These are phyloP conservation scores for Pyricularia sp. DNA, from an alignment of 2,329 filamentous ascomycete genomes.

Conservation along the genomic window DNA sequence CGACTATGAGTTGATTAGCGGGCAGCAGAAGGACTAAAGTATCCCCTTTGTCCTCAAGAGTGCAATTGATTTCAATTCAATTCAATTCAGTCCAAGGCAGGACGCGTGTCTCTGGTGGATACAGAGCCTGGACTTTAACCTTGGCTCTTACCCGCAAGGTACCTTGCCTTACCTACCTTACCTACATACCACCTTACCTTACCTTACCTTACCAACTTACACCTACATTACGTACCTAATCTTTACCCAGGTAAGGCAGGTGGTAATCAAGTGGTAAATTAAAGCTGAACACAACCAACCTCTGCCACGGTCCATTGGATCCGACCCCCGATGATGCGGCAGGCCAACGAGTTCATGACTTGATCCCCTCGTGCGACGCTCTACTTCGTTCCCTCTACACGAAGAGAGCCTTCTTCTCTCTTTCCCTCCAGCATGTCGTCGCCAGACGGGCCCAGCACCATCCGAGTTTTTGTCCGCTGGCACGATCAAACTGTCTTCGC, in stretches of 20 bases:
- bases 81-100: neutral
- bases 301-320: neutral
- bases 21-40: neutral
- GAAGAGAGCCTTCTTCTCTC: neutral
- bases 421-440: constrained; percentile 31
- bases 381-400: neutral
- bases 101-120: neutral
- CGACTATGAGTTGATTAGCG: neutral
- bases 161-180: neutral
- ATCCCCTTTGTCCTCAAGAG: neutral
- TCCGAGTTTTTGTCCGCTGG: constrained; percentile 94
- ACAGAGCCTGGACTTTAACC: neutral
- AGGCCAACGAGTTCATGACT: neutral
- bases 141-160: neutral
- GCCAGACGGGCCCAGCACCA: constrained; percentile 49
- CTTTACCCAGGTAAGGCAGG: neutral
- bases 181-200: too few relatives aligned
- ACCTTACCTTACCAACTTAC: neutral
- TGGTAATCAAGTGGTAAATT: neutral
- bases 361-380: neutral
- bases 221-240: neutral
- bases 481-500: constrained; percentile 91
- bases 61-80: neutral
- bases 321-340: neutral
- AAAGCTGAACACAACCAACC: neutral